Evolutionary conservation across 257 asterid genomes (phyloP).

Genomic region (Lithospermum erythrorhizon): DNA sequence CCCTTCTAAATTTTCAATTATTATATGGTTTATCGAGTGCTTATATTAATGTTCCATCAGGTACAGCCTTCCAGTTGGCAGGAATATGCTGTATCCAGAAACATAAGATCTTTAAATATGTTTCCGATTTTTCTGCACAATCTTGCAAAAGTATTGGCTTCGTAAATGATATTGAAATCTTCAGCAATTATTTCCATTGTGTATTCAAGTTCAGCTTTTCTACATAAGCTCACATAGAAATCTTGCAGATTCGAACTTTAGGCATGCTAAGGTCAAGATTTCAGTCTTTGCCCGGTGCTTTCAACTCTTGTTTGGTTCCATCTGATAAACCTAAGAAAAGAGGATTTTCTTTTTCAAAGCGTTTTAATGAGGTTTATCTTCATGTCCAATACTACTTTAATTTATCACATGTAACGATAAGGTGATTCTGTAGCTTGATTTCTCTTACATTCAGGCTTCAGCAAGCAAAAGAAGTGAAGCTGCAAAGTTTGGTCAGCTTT

Average conservation of each 20-base stretch:
- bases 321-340: conserved; percentile 54
- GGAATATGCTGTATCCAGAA: too few relatives aligned
- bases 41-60: too few relatives aligned
- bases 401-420: not conserved
- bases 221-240: conserved; percentile 13
- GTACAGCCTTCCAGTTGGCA: too few relatives aligned
- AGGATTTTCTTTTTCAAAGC: conserved; percentile 61
- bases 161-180: too few relatives aligned
- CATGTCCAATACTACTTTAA: not conserved
- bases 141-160: too few relatives aligned
- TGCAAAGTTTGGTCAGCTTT: conserved; percentile 88
- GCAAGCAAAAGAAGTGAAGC: conserved; percentile 88
- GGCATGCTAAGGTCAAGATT: conserved; percentile 93
- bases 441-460: conserved; percentile 33
- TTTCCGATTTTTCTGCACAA: too few relatives aligned
- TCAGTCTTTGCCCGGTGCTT: conserved; percentile 93
- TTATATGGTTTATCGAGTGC: too few relatives aligned
- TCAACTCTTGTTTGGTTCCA: conserved; percentile 77
- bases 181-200: too few relatives aligned
- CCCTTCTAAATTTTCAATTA: too few relatives aligned
- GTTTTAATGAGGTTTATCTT: conserved; percentile 47
- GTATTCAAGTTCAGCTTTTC: not conserved
- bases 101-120: too few relatives aligned
- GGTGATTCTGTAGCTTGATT: conserved; percentile 1
- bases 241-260: conserved; percentile 79